Percentiles rank a stretch among this genome's conserved stretches.
These are phyloP conservation scores for Eucalyptus pauciflora DNA, from an alignment of 345 rosid genomes.

Conservation along the genomic window DNA sequence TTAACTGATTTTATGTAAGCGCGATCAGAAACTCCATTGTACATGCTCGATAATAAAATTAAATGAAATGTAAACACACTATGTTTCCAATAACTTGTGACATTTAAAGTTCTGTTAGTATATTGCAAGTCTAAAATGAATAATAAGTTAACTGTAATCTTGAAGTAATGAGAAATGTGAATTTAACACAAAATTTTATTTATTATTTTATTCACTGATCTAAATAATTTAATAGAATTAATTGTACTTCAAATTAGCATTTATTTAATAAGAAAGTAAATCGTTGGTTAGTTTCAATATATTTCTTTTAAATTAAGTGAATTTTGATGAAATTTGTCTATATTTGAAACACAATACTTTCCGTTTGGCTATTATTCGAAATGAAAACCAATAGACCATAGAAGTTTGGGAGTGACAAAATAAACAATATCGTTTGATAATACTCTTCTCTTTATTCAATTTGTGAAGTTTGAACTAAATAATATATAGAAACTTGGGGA, in stretches of 20 bases:
- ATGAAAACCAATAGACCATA: fast-evolving
- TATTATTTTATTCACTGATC: not conserved
- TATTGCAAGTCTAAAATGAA: not conserved
- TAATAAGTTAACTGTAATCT: not conserved
- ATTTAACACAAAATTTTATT: no score
- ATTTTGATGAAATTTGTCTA: no score
- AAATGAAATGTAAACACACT: not conserved
- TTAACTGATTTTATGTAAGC: not conserved
- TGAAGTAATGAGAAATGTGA: not conserved
- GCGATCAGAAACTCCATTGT: no score
- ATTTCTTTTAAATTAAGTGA: no score
- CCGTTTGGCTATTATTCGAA: not conserved
- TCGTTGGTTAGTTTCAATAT: no score
- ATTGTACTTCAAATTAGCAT: not conserved
- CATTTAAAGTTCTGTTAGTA: not conserved
- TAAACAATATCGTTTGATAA: not conserved
- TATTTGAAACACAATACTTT: no score
- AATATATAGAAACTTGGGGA: not conserved
- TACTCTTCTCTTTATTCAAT: not conserved
- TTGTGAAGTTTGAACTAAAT: not conserved
- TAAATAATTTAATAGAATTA: no score
- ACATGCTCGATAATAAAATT: not conserved
- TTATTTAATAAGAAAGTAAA: not conserved
- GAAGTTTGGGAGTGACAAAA: not conserved
- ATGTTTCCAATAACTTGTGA: not conserved